These are phyloP conservation scores for Verbascum thapsus DNA, from an alignment of 257 asterid species.

Conservation along the genomic window DNA sequence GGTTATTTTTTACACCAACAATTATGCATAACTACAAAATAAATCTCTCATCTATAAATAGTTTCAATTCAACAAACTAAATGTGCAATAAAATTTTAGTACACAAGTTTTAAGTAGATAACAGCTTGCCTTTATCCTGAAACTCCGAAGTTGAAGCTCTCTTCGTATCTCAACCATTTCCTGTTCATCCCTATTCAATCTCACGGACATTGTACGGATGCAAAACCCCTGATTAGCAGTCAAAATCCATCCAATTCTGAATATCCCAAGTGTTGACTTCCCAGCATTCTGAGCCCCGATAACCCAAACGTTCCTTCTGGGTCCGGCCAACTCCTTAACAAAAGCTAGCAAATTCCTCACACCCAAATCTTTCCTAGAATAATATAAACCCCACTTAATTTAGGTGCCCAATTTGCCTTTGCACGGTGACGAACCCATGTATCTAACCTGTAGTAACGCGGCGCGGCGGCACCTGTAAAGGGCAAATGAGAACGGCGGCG, in stretches of 20 bases:
- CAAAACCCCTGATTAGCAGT: conserved; percentile 92
- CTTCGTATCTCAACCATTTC: conserved; percentile 91
- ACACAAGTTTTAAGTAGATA: conserved; percentile 7
- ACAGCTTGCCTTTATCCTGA: conserved; percentile 75
- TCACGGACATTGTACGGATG: conserved; percentile 85
- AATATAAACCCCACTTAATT: conserved; percentile 79
- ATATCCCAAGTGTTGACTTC: conserved; percentile 86
- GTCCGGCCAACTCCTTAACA: conserved; percentile 80
- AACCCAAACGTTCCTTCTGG: conserved; percentile 96
- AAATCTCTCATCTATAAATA: conserved; percentile 13
- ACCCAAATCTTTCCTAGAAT: conserved; percentile 92
- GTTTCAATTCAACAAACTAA: conserved; percentile 11
- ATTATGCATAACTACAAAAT: not conserved
- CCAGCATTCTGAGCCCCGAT: conserved; percentile 98
- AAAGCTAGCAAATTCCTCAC: conserved; percentile 76
- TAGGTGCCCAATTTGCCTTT: conserved; percentile 88
- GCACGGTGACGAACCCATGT: conserved; percentile 91
- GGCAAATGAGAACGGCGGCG: too few relatives aligned
- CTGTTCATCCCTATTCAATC: conserved; percentile 88
- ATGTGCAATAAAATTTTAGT: not conserved
- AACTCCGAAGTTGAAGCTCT: conserved; percentile 87
- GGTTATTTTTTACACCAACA: conserved; percentile 14
- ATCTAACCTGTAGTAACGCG: conserved; percentile 80
- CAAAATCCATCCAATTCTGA: conserved; percentile 86
- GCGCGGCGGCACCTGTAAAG: conserved; percentile 88